Base-by-base conservation (phyloP, 2,329 filamentous ascomycete genomes). In the Lecanicillium sp. region DNA sequence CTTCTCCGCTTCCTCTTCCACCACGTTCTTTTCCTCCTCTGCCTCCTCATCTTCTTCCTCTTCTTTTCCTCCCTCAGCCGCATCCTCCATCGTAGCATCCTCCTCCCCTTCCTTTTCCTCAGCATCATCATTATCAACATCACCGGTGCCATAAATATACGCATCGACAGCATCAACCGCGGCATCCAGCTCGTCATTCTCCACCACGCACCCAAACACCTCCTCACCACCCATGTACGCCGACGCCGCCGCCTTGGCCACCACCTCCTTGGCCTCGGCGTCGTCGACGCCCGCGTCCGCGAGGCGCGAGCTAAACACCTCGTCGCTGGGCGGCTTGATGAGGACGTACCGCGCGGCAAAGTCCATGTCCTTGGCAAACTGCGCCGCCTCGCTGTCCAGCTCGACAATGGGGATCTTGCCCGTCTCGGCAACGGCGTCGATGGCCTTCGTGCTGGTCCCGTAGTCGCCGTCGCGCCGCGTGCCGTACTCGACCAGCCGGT, bases 331-430 rank as follows among this genome's bases (percentile, higher is more conserved):
- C 3, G 71, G 66, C 22, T 63, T 59, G 44, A 81, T 49, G 43
- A 77, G 69, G 37, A 81, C 56, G 46, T 70, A 72, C 5, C 75
- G 71, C 3, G 74, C 76, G 19, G 64, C 52, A 41, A 74, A 79
- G 34, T 64, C 70, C 49, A 72, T 70, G 41, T 77, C 74, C 44
- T 71, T 76, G 43, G 74, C 69, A 50, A 74, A 72, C 49, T 75
- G 68, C 6, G 69, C 66, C 17, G 72, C 69, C 52, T 76, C 67
- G 13, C 61, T 50, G 40, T 72, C 66, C 49, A 79, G 61, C 44
- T 69, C 63, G 46, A 79, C 64, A 3, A 81, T 47, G 2, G 77
- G 70, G 20, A 89, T 74, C 54, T 80, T 80, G 29, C 72, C 74
- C 8, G 62, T 54, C 33, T 73, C 69, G 14, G 62, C 57, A 17